Conservation (phyloP, 805 yeast species). For the Cyberlindnera meyerae region DNA sequence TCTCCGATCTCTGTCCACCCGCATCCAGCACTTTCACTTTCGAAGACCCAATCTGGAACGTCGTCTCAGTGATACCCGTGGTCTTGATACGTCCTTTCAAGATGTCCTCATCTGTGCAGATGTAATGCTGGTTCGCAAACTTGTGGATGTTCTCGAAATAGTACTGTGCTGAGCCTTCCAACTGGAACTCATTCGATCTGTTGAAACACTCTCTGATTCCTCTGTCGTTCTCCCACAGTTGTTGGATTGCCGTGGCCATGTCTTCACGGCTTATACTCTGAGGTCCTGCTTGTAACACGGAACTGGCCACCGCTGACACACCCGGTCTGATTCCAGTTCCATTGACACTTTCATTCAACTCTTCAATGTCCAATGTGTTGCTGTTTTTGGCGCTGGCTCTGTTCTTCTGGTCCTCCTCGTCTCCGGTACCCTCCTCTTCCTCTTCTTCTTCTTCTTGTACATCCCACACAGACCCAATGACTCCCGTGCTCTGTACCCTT, state of each 20-base stretch:
- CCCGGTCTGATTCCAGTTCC: slow-evolving; percentile 22
- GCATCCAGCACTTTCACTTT: slow-evolving; percentile 84
- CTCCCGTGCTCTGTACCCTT: slow-evolving; percentile 51
- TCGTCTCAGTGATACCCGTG: slow-evolving; percentile 89
- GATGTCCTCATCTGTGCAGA: slow-evolving; percentile 78
- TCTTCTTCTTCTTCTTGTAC: slow-evolving; percentile 11
- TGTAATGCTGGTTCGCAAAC: slow-evolving; percentile 59
- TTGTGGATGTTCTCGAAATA: slow-evolving; percentile 71
- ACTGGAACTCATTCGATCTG: slow-evolving; percentile 71
- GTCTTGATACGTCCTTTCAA: slow-evolving; percentile 89
- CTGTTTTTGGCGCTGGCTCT: too few relatives aligned
- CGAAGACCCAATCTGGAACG: slow-evolving; percentile 61
- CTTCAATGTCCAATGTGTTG: slow-evolving; percentile 12
- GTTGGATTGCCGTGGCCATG: slow-evolving; percentile 65
- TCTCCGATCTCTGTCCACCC: slow-evolving; percentile 91
- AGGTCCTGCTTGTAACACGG: slow-evolving; percentile 9
- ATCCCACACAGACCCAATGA: slow-evolving; percentile 31
- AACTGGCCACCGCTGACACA: slow-evolving; percentile 18
- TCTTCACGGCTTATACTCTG: slow-evolving; percentile 34
- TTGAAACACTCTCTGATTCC: slow-evolving; percentile 59
- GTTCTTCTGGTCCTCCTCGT: too few relatives aligned
- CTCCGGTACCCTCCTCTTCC: too few relatives aligned
- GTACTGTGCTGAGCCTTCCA: slow-evolving; percentile 78
- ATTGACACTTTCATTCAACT: slow-evolving; percentile 18
- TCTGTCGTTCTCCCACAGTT: slow-evolving; percentile 64